Conservation (phyloP, 306 rosid genomes). For the Acmispon strigosus region DNA sequence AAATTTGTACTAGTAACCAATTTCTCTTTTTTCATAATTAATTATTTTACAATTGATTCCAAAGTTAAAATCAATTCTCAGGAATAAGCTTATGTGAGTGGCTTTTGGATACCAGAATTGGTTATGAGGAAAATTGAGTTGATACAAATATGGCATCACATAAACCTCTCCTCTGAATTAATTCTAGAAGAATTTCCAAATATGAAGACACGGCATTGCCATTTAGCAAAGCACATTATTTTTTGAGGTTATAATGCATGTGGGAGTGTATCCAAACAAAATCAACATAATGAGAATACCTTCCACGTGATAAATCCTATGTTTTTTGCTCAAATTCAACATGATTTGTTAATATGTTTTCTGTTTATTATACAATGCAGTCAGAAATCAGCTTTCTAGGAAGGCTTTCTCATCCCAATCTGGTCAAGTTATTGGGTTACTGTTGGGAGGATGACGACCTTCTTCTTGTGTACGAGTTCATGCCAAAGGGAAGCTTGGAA, state of each 20-base stretch:
- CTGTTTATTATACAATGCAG: conserved; percentile 40
- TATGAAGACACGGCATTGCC: background rate
- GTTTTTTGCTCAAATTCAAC: background rate
- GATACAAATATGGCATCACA: too few species aligned
- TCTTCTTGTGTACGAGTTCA: conserved; percentile 89
- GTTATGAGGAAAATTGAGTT: too few species aligned
- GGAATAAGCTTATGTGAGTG: too few species aligned
- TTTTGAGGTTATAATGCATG: background rate
- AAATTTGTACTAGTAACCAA: background rate
- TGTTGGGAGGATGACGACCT: conserved; percentile 75
- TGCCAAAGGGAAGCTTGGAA: conserved; percentile 87
- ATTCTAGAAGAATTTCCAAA: too few species aligned
- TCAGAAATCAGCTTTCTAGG: conserved; percentile 84
- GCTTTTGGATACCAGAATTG: too few species aligned
- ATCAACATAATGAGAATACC: background rate
- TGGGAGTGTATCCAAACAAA: background rate
- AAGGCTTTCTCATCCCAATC: conserved; percentile 78
- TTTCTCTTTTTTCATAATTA: too few species aligned
- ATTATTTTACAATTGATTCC: too few species aligned
- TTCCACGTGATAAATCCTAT: conserved; percentile 1
- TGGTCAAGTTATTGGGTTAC: conserved; percentile 74
- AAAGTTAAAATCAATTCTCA: too few species aligned
- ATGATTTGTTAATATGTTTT: background rate
- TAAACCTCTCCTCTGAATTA: too few species aligned
- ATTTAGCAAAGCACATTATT: background rate